Base-by-base conservation (phyloP, 2,329 filamentous ascomycete species). In the Fusarium nurragi region DNA sequence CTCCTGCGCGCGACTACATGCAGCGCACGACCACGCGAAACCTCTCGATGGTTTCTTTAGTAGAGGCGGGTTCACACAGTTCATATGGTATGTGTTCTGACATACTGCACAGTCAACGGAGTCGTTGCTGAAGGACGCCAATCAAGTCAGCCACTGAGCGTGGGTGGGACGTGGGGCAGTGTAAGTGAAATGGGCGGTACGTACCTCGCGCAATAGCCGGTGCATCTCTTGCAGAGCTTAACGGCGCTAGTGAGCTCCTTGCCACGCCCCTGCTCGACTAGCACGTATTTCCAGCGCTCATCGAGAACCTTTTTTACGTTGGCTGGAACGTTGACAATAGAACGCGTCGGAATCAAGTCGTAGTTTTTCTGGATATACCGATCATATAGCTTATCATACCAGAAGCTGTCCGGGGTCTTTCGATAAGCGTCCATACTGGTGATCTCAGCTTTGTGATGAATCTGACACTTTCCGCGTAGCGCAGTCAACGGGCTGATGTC, bases 301-400 rank as follows among this genome's bases (percentile, higher is more conserved):
- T 98, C 92, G 43, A 99, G 85, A 54, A 97, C 94, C 78, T 92
- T 96, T 79, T 98, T 98, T 74, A 99, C 94, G 74, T 91, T 92
- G 69, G 90, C 90, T 6, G 95, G 95, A 44, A 99, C 95, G 75
- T 99, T 99, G 81, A 98, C 94, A 73, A 99, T 95, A 73, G 91
- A 88, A 60, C 86, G 87, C 14, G 94, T 97, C 2, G 95, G 94
- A 62, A 99, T 94, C 52, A 97, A 91, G 73, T 99, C 95, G 83
- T 98, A 98, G 78, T 94, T 94, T 65, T 97, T 94, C 75, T 97
- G 93, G 66, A 99, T 98, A 80, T 98, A 99, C 58, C 95, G 91
- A 80, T 99, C 95, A 77, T 97, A 98, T 71, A 98, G 87, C 76
- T 97, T 97, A 73, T 97, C 94, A 76, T 92, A 99, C 91, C 94